phyloP scores from a whole-genome alignment of 139 green algal genomes.

The Haematococcus lacustris region DNA sequence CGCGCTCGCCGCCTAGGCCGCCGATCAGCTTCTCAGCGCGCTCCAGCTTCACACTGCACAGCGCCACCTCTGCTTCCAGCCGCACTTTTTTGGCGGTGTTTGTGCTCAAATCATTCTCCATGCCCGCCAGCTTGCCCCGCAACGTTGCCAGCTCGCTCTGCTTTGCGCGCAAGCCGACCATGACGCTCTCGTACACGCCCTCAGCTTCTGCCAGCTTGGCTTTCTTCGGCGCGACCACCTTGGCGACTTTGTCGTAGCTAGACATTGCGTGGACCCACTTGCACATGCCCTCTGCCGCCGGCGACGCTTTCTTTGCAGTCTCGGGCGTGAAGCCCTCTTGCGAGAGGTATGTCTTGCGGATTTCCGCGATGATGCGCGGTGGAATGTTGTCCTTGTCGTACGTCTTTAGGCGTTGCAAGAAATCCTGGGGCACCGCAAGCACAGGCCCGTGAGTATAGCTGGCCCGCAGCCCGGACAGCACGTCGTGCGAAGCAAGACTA shows the following conservation, averaged over 20 bases:
- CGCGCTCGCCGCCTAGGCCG: constrained; percentile 39
- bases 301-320: constrained; percentile 54
- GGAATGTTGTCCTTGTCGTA: constrained; percentile 78
- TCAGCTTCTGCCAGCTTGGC: constrained; percentile 63
- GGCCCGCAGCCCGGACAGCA: background rate
- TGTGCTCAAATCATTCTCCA: constrained; percentile 56
- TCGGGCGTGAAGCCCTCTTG: constrained; percentile 71
- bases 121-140: constrained; percentile 59
- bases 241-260: constrained; percentile 69
- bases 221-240: constrained; percentile 68
- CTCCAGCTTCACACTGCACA: constrained; percentile 65
- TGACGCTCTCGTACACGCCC: constrained; percentile 47
- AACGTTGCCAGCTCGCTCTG: constrained; percentile 57
- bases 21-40: constrained; percentile 65
- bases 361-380: constrained; percentile 50
- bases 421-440: constrained; percentile 25
- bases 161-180: constrained; percentile 63
- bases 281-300: constrained; percentile 63
- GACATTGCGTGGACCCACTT: constrained; percentile 67
- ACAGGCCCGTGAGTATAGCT: background rate
- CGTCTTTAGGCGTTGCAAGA: constrained; percentile 60
- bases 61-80: constrained; percentile 60
- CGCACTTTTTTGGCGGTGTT: constrained; percentile 63
- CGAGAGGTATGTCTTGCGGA: constrained; percentile 51
- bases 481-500: no score